Evolutionary conservation across 768 basidiomycete genomes (phyloP).

Genomic region (Lentinula sp.): DNA sequence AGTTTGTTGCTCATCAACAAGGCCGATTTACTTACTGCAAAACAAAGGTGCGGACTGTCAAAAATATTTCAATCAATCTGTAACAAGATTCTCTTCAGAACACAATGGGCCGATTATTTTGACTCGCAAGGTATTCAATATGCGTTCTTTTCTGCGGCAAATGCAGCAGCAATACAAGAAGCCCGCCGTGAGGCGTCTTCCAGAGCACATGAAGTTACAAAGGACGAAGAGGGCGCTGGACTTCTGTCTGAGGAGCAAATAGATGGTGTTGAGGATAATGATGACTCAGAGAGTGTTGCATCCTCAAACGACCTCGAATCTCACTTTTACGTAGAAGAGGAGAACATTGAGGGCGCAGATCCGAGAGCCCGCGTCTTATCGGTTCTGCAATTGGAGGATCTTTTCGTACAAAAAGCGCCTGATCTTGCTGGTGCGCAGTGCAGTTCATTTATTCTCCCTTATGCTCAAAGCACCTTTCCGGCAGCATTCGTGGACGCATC

Average conservation of each 20-base stretch:
- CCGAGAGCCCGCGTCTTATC: conserved; percentile 72
- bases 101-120: conserved; percentile 89
- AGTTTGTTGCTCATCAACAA: conserved; percentile 92
- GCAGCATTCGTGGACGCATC: conserved; percentile 56
- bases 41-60: conserved; percentile 64
- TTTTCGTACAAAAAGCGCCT: conserved; percentile 71
- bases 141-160: conserved; percentile 91
- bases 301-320: conserved; percentile 24
- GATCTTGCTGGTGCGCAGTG: conserved; percentile 50
- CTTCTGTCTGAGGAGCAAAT: conserved; percentile 13
- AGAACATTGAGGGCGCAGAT: conserved; percentile 45
- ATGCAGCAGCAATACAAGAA: conserved; percentile 80
- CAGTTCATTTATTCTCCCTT: neutral
- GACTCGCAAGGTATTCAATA: conserved; percentile 69
- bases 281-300: conserved; percentile 16
- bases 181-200: conserved; percentile 47
- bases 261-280: conserved; percentile 24
- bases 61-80: neutral
- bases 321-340: conserved; percentile 50
- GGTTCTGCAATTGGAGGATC: conserved; percentile 81
- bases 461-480: neutral
- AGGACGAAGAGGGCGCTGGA: conserved; percentile 7
- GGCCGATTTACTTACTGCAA: conserved; percentile 80
- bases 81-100: conserved; percentile 32
- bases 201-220: conserved; percentile 15